phyloP scores from a whole-genome alignment of 148 eudicot genomes.

The Agrostemma githago region DNA sequence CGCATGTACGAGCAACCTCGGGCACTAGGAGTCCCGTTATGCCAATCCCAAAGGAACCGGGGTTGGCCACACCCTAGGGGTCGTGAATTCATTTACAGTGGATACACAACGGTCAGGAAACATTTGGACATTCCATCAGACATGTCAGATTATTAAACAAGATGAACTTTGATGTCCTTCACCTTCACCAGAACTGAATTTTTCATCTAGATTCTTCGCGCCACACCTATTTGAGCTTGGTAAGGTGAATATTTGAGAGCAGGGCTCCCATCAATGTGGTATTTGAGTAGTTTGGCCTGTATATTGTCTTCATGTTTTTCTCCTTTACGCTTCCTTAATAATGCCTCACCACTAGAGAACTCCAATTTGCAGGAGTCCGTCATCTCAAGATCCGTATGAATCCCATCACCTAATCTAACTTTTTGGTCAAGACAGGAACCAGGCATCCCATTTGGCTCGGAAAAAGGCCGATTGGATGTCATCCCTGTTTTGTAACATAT shows the following conservation, averaged over 20 bases:
- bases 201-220: slow-evolving; percentile 26
- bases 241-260: slow-evolving; percentile 22
- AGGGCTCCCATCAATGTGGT: slow-evolving; percentile 30
- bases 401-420: not conserved
- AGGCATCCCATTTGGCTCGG: slow-evolving; percentile 1
- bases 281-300: slow-evolving; percentile 41
- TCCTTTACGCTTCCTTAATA: slow-evolving; percentile 63
- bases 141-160: too few species aligned
- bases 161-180: not conserved
- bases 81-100: too few species aligned
- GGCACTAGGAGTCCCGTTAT: too few species aligned
- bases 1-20: too few species aligned
- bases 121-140: too few species aligned
- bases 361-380: slow-evolving; percentile 19
- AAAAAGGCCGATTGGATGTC: slow-evolving; percentile 21
- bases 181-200: not conserved
- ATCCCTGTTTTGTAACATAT: slow-evolving; percentile 23
- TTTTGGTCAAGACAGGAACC: slow-evolving; percentile 10
- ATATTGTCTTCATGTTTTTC: slow-evolving; percentile 29
- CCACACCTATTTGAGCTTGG: slow-evolving; percentile 20
- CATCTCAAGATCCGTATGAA: slow-evolving; percentile 49
- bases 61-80: too few species aligned
- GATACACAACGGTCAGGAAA: too few species aligned
- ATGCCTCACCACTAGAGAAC: slow-evolving; percentile 21
- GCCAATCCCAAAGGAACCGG: too few species aligned